Conservation (phyloP, 2,329 filamentous ascomycete genomes). For the Alternaria sp. region DNA sequence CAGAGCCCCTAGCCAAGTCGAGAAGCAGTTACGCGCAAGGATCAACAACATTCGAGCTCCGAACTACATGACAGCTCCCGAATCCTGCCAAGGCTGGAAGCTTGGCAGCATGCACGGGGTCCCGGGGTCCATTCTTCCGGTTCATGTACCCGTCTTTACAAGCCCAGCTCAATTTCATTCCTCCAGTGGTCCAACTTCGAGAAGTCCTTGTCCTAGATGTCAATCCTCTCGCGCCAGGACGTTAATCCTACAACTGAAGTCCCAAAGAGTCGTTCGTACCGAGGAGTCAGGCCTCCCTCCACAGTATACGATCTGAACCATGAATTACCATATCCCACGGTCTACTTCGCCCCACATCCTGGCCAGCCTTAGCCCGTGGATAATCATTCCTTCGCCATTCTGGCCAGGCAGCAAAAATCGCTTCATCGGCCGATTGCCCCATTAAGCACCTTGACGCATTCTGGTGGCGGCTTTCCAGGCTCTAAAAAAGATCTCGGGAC, state of each 20-base stretch:
- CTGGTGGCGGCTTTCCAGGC: too few species aligned
- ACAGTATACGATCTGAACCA: too few species aligned
- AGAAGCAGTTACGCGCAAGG: background rate
- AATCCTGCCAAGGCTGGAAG: background rate
- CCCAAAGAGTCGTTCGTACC: background rate
- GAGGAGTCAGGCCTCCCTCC: background rate
- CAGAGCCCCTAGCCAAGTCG: background rate
- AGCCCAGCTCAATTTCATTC: background rate
- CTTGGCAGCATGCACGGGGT: background rate
- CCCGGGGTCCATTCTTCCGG: conserved; percentile 3
- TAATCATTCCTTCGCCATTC: too few species aligned
- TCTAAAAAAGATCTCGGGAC: too few species aligned
- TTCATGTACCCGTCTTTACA: background rate
- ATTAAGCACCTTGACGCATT: too few species aligned
- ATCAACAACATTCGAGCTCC: background rate
- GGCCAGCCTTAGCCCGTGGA: background rate
- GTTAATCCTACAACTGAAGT: background rate
- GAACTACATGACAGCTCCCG: background rate
- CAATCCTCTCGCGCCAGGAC: background rate
- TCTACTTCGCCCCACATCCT: background rate
- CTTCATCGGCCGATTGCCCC: too few species aligned
- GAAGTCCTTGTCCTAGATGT: background rate
- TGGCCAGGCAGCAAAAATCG: too few species aligned
- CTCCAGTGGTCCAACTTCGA: background rate
- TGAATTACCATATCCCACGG: too few species aligned